Evolutionary conservation across 1,284 basidiomycete genomes (phyloP).

Genomic region (Ustilago trichophora): DNA sequence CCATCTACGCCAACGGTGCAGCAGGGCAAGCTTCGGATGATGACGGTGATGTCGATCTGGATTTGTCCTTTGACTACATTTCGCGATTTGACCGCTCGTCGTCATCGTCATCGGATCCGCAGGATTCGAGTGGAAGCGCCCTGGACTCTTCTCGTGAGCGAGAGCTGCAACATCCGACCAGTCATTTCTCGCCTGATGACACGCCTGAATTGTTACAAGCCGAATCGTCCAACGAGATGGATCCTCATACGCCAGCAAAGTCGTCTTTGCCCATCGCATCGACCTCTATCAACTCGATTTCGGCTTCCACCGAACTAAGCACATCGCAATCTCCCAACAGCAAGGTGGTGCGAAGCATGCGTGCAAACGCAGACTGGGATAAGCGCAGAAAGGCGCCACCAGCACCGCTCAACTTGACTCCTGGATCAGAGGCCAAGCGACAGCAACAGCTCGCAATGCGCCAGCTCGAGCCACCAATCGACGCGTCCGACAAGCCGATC

Average conservation of each 20-base stretch:
- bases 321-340: conserved; percentile 23
- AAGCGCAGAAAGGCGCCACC: conserved; percentile 49
- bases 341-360: conserved; percentile 41
- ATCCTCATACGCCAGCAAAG: conserved; percentile 2
- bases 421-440: conserved; percentile 20
- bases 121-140: conserved; percentile 24
- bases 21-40: conserved; percentile 18
- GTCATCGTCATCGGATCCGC: conserved; percentile 19
- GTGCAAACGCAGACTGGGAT: conserved; percentile 39
- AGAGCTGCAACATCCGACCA: background rate
- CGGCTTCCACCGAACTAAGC: background rate
- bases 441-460: conserved; percentile 17
- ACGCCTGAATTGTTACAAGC: conserved; percentile 15
- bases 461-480: too few species aligned
- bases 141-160: conserved; percentile 20
- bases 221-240: background rate
- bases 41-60: conserved; percentile 47
- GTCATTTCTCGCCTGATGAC: conserved; percentile 29
- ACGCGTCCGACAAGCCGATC: too few species aligned
- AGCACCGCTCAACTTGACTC: conserved; percentile 37
- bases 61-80: conserved; percentile 55
- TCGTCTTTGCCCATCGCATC: conserved; percentile 1
- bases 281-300: background rate
- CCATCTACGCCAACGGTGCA: conserved; percentile 7
- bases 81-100: conserved; percentile 38